These are phyloP conservation scores for Barnettozyma populi DNA, from an alignment of 805 yeast genomes.

Conservation along the genomic window DNA sequence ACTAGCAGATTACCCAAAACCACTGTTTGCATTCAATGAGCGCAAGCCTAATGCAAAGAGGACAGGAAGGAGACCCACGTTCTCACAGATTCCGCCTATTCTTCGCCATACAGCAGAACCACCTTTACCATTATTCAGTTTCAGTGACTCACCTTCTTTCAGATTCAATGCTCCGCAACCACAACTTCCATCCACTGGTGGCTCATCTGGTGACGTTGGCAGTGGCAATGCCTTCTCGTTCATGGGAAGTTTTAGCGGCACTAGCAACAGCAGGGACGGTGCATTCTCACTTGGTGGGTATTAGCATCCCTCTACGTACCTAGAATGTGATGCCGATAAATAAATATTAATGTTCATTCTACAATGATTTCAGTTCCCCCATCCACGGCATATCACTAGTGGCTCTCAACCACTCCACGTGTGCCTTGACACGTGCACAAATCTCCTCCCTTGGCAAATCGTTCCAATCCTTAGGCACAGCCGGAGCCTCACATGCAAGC, in stretches of 20 bases:
- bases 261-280: too few species aligned
- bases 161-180: background rate
- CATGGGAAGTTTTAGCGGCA: too few species aligned
- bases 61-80: background rate
- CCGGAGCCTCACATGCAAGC: slow-evolving; percentile 26
- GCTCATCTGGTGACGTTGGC: background rate
- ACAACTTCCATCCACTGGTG: background rate
- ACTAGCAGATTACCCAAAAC: background rate
- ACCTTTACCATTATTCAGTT: background rate
- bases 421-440: slow-evolving; percentile 23
- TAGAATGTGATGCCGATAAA: background rate
- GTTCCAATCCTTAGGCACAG: slow-evolving; percentile 25
- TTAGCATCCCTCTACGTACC: background rate
- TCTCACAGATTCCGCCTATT: background rate
- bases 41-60: background rate
- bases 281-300: too few species aligned
- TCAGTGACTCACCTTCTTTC: background rate
- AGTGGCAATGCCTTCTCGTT: too few species aligned
- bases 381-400: slow-evolving; percentile 26
- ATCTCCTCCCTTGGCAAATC: slow-evolving; percentile 16
- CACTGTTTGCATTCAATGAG: background rate
- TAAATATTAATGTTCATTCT: slow-evolving; percentile 4
- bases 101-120: background rate
- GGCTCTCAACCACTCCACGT: slow-evolving; percentile 23
- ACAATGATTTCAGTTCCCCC: slow-evolving; percentile 23